Conservation (phyloP, 2,329 filamentous ascomycete genomes). For the Fusarium subglutinans region DNA sequence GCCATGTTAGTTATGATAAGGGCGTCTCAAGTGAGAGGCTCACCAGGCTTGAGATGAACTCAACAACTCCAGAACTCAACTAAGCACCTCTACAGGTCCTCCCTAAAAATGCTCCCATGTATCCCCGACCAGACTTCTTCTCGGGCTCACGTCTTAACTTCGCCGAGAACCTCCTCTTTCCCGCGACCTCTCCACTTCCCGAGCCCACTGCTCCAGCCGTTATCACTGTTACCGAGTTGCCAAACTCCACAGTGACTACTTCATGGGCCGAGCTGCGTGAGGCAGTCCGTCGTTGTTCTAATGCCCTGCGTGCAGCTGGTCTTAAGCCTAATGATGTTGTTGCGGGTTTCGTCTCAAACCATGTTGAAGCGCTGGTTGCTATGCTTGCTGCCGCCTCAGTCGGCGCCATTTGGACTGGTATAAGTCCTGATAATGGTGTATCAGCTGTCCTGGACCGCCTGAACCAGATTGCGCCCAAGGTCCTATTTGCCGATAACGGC, state of each 20-base stretch:
- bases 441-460: conserved; percentile 90
- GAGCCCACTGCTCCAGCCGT: conserved; percentile 73
- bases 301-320: conserved; percentile 73
- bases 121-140: conserved; percentile 89
- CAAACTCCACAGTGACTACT: conserved; percentile 63
- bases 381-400: conserved; percentile 86
- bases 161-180: conserved; percentile 92
- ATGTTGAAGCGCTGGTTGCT: conserved; percentile 84
- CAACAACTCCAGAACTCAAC: neutral
- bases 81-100: conserved; percentile 66
- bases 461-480: conserved; percentile 81
- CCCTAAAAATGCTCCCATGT: conserved; percentile 74
- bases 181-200: conserved; percentile 53
- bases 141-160: conserved; percentile 84
- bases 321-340: conserved; percentile 66
- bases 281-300: conserved; percentile 76
- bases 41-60: neutral
- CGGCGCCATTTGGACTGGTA: conserved; percentile 91
- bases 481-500: conserved; percentile 89
- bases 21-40: conserved; percentile 18
- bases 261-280: conserved; percentile 86
- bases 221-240: conserved; percentile 81
- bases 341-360: conserved; percentile 87
- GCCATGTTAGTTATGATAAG: neutral
- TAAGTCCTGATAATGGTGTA: conserved; percentile 91